These are phyloP conservation scores for Gynochthodes officinalis DNA, from an alignment of 257 asterid species.

Conservation along the genomic window DNA sequence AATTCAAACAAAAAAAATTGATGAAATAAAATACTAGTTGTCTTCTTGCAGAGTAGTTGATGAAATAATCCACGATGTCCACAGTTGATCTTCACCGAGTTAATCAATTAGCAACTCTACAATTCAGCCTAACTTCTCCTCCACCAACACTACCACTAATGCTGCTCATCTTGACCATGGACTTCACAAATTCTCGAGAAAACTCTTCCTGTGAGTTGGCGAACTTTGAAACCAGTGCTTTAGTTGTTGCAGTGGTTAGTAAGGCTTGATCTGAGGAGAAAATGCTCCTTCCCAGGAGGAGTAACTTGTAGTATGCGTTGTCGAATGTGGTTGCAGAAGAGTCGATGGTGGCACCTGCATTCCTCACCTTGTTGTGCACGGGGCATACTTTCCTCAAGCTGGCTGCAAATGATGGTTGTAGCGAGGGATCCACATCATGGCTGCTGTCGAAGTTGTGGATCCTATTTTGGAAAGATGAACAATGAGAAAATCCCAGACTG, in stretches of 20 bases:
- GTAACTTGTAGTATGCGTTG: constrained; percentile 64
- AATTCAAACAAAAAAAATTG: no score
- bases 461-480: constrained; percentile 82
- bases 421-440: constrained; percentile 52
- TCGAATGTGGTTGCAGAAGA: constrained; percentile 60
- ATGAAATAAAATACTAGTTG: no score
- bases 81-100: no score
- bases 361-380: constrained; percentile 51
- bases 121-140: constrained; percentile 53
- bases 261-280: constrained; percentile 77
- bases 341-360: constrained; percentile 63
- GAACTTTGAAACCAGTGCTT: constrained; percentile 51
- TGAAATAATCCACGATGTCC: no score
- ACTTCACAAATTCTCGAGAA: constrained; percentile 48
- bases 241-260: constrained; percentile 40
- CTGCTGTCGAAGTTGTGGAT: constrained; percentile 61
- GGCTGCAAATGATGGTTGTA: constrained; percentile 57
- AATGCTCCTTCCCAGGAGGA: constrained; percentile 60
- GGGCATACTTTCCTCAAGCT: constrained; percentile 57
- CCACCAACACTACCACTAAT: constrained; percentile 50
- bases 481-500: constrained; percentile 84
- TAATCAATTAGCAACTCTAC: constrained; percentile 40
- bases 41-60: no score
- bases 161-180: constrained; percentile 88
- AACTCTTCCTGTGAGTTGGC: constrained; percentile 55